These are phyloP conservation scores for Penicillium sumatraense DNA, from an alignment of 2,329 filamentous ascomycete species.

Conservation along the genomic window DNA sequence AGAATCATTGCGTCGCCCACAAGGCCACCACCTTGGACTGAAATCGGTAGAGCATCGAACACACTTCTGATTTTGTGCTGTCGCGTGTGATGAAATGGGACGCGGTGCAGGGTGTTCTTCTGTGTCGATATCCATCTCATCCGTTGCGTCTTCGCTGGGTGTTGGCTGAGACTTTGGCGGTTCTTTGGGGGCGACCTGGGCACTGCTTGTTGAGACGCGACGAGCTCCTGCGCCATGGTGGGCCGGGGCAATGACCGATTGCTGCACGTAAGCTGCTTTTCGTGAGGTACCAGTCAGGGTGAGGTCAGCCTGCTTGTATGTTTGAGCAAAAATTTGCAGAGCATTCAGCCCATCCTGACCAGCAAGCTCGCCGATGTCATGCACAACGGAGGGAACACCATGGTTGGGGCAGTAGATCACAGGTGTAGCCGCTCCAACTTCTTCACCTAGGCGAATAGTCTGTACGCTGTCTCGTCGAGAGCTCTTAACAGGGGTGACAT, in stretches of 20 bases:
- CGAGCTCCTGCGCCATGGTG: slow-evolving; percentile 49
- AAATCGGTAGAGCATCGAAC: slow-evolving; percentile 44
- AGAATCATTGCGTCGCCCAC: slow-evolving; percentile 59
- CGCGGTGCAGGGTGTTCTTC: slow-evolving; percentile 28
- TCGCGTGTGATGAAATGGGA: slow-evolving; percentile 14
- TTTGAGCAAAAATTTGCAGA: slow-evolving; percentile 82
- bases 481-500: slow-evolving; percentile 86
- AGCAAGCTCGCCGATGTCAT: slow-evolving; percentile 77
- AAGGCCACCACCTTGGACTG: slow-evolving; percentile 65
- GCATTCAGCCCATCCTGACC: slow-evolving; percentile 75
- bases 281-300: slow-evolving; percentile 88
- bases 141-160: slow-evolving; percentile 26
- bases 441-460: slow-evolving; percentile 78
- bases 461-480: slow-evolving; percentile 80
- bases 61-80: slow-evolving; percentile 38
- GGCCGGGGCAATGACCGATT: slow-evolving; percentile 41
- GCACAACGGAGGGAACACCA: slow-evolving; percentile 71
- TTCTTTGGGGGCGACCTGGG: slow-evolving; percentile 32
- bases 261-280: slow-evolving; percentile 74
- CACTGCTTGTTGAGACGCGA: slow-evolving; percentile 61
- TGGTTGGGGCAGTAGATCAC: slow-evolving; percentile 93
- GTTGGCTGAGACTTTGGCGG: slow-evolving; percentile 22
- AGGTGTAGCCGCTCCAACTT: slow-evolving; percentile 82
- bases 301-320: slow-evolving; percentile 93
- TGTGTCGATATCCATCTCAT: slow-evolving; percentile 39